These are phyloP conservation scores for Fomitopsis palustris DNA, from an alignment of 1,284 basidiomycete genomes.

Conservation along the genomic window DNA sequence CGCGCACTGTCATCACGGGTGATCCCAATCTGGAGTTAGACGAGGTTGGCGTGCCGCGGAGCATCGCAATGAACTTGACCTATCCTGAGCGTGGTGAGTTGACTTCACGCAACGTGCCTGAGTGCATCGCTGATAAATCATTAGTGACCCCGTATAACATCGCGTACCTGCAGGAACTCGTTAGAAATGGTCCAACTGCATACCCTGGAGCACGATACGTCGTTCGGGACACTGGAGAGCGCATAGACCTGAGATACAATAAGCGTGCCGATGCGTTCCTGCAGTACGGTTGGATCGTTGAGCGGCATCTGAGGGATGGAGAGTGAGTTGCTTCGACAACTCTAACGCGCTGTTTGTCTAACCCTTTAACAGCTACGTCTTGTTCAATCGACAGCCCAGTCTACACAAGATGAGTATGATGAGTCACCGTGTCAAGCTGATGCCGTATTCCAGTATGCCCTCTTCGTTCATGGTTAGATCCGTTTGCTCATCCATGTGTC, in stretches of 20 bases:
- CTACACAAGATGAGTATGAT: slow-evolving; percentile 99
- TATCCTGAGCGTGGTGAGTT: slow-evolving; percentile 89
- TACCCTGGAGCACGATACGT: slow-evolving; percentile 98
- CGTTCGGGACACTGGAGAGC: slow-evolving; percentile 96
- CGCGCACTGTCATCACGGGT: slow-evolving; percentile 98
- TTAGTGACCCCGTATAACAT: slow-evolving; percentile 98
- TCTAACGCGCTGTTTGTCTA: not conserved
- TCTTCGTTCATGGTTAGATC: not conserved
- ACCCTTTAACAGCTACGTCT: slow-evolving; percentile 63
- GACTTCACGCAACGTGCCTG: not conserved
- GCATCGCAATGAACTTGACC: slow-evolving; percentile 97
- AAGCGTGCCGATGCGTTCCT: slow-evolving; percentile 97
- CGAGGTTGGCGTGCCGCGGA: slow-evolving; percentile 96
- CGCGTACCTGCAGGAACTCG: slow-evolving; percentile 89
- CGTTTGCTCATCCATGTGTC: slow-evolving; percentile 24
- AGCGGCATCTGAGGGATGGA: slow-evolving; percentile 96
- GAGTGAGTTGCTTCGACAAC: slow-evolving; percentile 60
- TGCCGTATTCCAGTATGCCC: slow-evolving; percentile 95
- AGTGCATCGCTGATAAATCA: slow-evolving; percentile 8
- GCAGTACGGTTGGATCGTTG: slow-evolving; percentile 99
- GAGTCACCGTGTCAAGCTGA: slow-evolving; percentile 96
- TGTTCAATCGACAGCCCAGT: slow-evolving; percentile 98
- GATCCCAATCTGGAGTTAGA: slow-evolving; percentile 97
- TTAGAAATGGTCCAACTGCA: slow-evolving; percentile 93
- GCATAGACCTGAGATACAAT: slow-evolving; percentile 96